Conservation (phyloP, 352 stramenopile species). For the Pythium angustatum region DNA sequence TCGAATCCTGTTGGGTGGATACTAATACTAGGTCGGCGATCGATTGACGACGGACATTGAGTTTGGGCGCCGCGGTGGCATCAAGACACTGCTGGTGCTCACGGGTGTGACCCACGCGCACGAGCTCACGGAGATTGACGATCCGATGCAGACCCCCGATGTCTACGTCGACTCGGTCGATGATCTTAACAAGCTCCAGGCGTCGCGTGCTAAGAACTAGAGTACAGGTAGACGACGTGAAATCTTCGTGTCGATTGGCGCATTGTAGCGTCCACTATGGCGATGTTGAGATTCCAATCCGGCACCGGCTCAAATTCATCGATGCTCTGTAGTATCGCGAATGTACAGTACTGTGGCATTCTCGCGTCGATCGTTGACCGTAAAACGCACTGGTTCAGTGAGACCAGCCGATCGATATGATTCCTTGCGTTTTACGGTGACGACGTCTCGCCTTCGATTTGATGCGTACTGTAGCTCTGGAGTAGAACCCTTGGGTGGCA, state of each 20-base stretch:
- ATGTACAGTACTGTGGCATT: too few species aligned
- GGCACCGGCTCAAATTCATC: too few species aligned
- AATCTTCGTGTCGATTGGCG: too few species aligned
- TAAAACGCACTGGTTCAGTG: too few species aligned
- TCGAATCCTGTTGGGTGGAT: too few species aligned
- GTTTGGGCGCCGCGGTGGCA: slow-evolving; percentile 68
- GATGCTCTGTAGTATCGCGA: too few species aligned
- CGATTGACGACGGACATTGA: slow-evolving; percentile 83
- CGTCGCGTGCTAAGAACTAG: slow-evolving; percentile 25
- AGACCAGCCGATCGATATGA: too few species aligned
- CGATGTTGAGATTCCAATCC: neutral
- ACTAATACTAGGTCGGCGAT: slow-evolving; percentile 86
- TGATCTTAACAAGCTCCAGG: slow-evolving; percentile 67
- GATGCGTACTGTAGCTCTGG: too few species aligned
- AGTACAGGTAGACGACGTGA: neutral
- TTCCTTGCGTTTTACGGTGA: too few species aligned
- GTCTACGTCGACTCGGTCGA: slow-evolving; percentile 74
- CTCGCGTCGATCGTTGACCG: too few species aligned
- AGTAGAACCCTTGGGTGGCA: too few species aligned
- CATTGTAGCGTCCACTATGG: neutral
- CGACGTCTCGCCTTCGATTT: too few species aligned
- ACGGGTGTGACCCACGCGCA: slow-evolving; percentile 64
- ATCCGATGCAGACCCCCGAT: slow-evolving; percentile 57
- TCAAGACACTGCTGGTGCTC: slow-evolving; percentile 78
- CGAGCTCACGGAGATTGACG: slow-evolving; percentile 54